phyloP scores from a whole-genome alignment of 192 early-diverging fungal genomes.

The Coemansia sp. region DNA sequence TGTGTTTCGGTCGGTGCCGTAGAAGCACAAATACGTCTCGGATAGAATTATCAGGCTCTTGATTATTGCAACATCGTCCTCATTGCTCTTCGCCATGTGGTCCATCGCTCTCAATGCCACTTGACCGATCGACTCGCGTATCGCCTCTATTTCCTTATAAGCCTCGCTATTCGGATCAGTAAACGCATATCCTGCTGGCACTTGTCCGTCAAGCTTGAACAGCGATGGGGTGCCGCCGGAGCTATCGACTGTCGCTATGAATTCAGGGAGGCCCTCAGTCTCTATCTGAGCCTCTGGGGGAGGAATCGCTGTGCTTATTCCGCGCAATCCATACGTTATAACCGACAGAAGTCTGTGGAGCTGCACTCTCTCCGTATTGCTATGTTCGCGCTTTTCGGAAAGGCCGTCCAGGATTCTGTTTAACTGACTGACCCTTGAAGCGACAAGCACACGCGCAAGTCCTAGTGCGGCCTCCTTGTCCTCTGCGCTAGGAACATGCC shows the following conservation, averaged over 20 bases:
- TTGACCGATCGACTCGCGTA: constrained; percentile 60
- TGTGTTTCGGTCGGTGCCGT: constrained; percentile 28
- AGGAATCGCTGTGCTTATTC: constrained; percentile 30
- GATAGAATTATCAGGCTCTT: constrained; percentile 65
- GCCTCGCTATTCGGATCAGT: constrained; percentile 55
- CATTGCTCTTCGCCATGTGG: constrained; percentile 48
- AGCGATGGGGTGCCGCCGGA: constrained; percentile 33
- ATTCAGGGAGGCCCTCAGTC: constrained; percentile 14
- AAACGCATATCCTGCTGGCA: constrained; percentile 72
- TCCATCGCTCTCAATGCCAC: constrained; percentile 56
- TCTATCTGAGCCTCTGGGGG: constrained; percentile 21
- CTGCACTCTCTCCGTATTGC: constrained; percentile 32
- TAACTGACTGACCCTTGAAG: constrained; percentile 40
- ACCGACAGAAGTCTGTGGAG: constrained; percentile 29
- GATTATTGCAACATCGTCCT: constrained; percentile 79
- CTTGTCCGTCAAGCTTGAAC: constrained; percentile 28
- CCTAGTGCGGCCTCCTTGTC: constrained; percentile 72
- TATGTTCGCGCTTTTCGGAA: constrained; percentile 12
- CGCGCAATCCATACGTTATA: constrained; percentile 27
- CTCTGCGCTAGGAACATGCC: constrained; percentile 73
- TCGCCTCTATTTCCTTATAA: constrained; percentile 48
- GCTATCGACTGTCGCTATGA: constrained; percentile 23
- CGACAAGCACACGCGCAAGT: constrained; percentile 59
- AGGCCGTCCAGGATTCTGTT: constrained; percentile 15
- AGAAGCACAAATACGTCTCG: constrained; percentile 34